These are phyloP conservation scores for Hordeum marinum DNA, from an alignment of 176 grass and related monocot species.

Conservation along the genomic window DNA sequence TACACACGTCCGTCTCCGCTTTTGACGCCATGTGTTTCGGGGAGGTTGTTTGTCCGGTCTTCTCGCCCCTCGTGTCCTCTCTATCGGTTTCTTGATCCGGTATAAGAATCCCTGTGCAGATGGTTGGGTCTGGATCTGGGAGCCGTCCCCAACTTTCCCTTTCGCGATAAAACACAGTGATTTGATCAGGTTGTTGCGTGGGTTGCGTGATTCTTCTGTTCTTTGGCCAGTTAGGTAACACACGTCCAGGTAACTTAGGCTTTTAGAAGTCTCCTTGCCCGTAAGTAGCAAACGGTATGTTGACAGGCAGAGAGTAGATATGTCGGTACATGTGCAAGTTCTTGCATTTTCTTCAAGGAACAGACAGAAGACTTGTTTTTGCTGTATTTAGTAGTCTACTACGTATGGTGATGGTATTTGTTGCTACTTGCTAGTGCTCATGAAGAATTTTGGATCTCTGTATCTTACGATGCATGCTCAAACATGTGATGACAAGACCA, in stretches of 20 bases:
- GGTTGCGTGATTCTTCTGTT: constrained; percentile 21
- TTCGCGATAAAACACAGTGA: neutral
- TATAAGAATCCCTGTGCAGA: neutral
- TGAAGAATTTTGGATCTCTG: constrained; percentile 1
- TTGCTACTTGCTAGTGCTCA: neutral
- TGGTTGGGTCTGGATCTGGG: neutral
- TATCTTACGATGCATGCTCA: neutral
- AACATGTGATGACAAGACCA: constrained; percentile 32
- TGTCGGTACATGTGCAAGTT: neutral
- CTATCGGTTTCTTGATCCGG: constrained; percentile 7
- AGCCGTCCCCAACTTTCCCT: neutral
- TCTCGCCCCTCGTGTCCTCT: neutral
- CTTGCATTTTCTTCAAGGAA: neutral
- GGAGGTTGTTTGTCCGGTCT: constrained; percentile 29
- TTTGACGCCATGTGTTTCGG: constrained; percentile 23
- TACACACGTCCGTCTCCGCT: neutral
- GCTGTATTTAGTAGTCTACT: neutral
- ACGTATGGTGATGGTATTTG: neutral
- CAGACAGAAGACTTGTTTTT: neutral
- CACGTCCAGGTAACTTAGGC: neutral
- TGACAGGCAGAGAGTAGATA: neutral
- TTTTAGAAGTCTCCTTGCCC: neutral
- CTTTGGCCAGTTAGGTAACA: neutral
- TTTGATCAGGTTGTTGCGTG: neutral
- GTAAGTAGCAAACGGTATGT: neutral